Evolutionary conservation across 768 basidiomycete genomes (phyloP).

Genomic region (Austroboletus eburneus): DNA sequence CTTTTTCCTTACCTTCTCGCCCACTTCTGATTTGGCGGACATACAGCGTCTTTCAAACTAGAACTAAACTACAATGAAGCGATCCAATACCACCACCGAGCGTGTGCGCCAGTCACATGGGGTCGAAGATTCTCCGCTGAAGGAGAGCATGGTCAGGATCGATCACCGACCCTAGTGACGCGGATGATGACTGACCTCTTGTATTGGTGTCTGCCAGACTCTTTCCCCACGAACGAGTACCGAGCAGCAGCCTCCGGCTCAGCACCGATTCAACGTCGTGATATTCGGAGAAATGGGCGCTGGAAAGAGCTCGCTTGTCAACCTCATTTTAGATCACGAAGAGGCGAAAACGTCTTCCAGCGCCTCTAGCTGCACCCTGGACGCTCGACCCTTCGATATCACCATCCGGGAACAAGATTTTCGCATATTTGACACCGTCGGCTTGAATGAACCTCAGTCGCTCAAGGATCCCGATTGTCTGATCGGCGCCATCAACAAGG

Average conservation of each 20-base stretch:
- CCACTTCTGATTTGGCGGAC: neutral
- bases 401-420: conserved; percentile 16
- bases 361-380: conserved; percentile 34
- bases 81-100: neutral
- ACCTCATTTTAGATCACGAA: conserved; percentile 33
- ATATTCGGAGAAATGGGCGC: conserved; percentile 30
- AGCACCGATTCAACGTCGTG: conserved; percentile 20
- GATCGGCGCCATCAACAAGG: conserved; percentile 29
- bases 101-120: neutral
- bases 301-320: conserved; percentile 42
- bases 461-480: conserved; percentile 24
- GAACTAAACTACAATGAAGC: conserved; percentile 3
- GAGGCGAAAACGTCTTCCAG: conserved; percentile 28
- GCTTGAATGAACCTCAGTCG: conserved; percentile 28
- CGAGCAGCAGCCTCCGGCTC: conserved; percentile 9
- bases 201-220: neutral
- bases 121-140: conserved; percentile 1
- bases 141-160: conserved; percentile 11
- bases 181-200: conserved; percentile 5
- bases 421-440: conserved; percentile 33
- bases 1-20: neutral
- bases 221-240: conserved; percentile 2
- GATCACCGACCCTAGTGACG: neutral
- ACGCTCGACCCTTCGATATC: conserved; percentile 25
- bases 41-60: neutral